A percentile compares a stretch with the other conserved stretches of the same genome.
phyloP scores from a whole-genome alignment of 176 grass and related monocot species.

The Ananas comosus region DNA sequence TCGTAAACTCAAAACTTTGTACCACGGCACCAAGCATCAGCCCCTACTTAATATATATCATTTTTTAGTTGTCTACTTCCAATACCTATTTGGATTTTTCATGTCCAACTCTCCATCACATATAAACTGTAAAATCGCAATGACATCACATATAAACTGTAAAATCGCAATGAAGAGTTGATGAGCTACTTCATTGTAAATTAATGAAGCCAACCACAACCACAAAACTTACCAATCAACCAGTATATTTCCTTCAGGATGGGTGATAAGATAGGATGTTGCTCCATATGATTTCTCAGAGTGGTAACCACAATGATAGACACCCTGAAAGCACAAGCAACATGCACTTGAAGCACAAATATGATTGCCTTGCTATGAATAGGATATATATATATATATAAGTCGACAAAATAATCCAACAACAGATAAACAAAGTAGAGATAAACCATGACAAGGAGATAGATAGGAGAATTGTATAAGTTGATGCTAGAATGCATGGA shows the following conservation, averaged over 20 bases:
- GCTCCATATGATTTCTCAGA: slow-evolving; percentile 55
- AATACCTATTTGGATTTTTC: no score
- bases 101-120: neutral
- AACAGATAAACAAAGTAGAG: neutral
- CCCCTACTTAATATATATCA: no score
- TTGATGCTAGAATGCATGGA: no score
- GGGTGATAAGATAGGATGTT: slow-evolving; percentile 70
- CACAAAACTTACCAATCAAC: slow-evolving; percentile 51
- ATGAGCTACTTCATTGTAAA: neutral
- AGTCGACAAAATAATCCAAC: neutral
- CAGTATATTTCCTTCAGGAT: slow-evolving; percentile 82
- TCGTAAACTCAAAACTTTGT: no score
- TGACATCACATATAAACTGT: neutral
- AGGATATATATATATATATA: neutral
- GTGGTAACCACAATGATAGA: slow-evolving; percentile 86
- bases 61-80: no score
- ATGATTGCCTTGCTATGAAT: neutral
- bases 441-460: neutral
- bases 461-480: neutral
- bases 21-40: no score
- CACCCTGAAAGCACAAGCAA: slow-evolving; percentile 36
- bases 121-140: neutral
- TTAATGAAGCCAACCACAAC: neutral
- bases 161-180: neutral
- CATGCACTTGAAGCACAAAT: neutral